Base-by-base conservation (phyloP, 164 flowering plant species). In the Vitis rotundifolia region DNA sequence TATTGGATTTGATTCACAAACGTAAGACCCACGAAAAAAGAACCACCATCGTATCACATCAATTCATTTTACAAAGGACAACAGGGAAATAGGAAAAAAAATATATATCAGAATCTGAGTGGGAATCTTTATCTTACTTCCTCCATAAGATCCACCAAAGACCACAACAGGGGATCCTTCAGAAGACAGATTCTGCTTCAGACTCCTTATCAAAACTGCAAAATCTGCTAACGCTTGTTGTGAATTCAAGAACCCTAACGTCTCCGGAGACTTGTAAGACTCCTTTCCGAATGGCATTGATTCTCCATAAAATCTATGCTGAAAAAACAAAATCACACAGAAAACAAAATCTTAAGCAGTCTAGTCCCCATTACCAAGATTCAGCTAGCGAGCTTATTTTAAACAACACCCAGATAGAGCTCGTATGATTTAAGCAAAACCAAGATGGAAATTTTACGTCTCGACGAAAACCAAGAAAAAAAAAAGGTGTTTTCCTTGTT, bases 101-200 rank as follows among this genome's bases (percentile, higher is more conserved):
- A 22, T 29, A 5, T 29, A 5, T 14, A 2, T 15, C 9, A 29
- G 22, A 29, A 61, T 48, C 47, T 29, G 8, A 14, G 18, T 18
- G 52, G 54, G 49, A 15, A n/a, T 48, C 49, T 47, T 22, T 47
- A n/a, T 9, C 84, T 77, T 78, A 84, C 90, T 85, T 79, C 91
- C 91, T 66, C 87, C 91, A 80, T 87, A 87, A 67, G 91, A 87
- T 8, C 88, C 91, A 57, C 91, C 88, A 80, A 87, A 83, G 63
- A 83, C 87, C 67, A 87, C 83, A 44, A 87, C 87, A 60, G 91
- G 88, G 49, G 86, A 85, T 44, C 80, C 78, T 67, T 87, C 86
- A 67, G 88, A 78, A 51, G 91, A 85, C 16, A 85, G 73, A 58
- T 87, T 85, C 19, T 82, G 78, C 82, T 83, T 85, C 78, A 87